phyloP scores from a whole-genome alignment of 192 early-diverging fungal species.

The Backusella sp. region DNA sequence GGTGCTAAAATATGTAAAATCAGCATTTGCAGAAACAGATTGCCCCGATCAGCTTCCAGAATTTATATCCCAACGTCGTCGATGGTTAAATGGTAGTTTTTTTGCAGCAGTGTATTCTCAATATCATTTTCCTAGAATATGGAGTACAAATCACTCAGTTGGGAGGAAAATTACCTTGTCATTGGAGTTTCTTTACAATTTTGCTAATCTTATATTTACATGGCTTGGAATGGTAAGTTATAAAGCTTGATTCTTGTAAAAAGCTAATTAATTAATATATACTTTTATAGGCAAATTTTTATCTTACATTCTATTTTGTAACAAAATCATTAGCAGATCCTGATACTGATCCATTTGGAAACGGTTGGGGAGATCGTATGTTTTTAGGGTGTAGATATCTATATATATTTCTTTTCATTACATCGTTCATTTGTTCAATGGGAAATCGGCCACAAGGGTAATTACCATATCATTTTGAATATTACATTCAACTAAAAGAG shows the following conservation, averaged over 20 bases:
- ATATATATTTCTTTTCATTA: slow-evolving; percentile 49
- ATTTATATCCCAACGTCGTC: slow-evolving; percentile 93
- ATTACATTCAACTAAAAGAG: neutral
- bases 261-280: neutral
- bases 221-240: slow-evolving; percentile 74
- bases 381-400: slow-evolving; percentile 48
- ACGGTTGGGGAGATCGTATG: slow-evolving; percentile 44
- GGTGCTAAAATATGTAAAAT: slow-evolving; percentile 86
- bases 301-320: slow-evolving; percentile 60
- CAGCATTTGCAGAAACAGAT: slow-evolving; percentile 89
- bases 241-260: neutral
- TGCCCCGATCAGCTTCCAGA: slow-evolving; percentile 88
- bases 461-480: neutral
- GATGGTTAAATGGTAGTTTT: slow-evolving; percentile 90
- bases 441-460: slow-evolving; percentile 44
- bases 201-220: slow-evolving; percentile 66
- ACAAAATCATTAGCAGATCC: slow-evolving; percentile 40
- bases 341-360: slow-evolving; percentile 43
- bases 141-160: slow-evolving; percentile 47
- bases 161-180: slow-evolving; percentile 52
- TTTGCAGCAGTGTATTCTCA: slow-evolving; percentile 74
- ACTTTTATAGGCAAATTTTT: slow-evolving; percentile 51
- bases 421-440: slow-evolving; percentile 53
- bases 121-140: slow-evolving; percentile 60
- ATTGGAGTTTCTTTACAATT: slow-evolving; percentile 70